Conservation (phyloP, 2,329 filamentous ascomycete genomes). For the Talaromyces sp. region DNA sequence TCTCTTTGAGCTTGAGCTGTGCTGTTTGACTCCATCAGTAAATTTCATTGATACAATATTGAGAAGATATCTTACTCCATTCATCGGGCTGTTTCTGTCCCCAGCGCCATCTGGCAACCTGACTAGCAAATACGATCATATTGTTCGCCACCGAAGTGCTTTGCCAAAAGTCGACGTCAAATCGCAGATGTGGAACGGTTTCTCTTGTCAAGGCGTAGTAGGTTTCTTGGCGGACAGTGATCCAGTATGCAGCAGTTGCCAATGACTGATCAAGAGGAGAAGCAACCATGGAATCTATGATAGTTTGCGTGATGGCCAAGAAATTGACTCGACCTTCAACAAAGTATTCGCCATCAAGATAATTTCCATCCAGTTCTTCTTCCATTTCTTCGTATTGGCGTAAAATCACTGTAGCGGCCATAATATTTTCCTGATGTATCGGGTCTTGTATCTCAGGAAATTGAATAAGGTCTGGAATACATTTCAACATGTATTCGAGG, state of each 20-base stretch:
- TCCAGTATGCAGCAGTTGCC: constrained; percentile 28
- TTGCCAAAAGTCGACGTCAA: constrained; percentile 12
- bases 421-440: constrained; percentile 26
- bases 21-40: constrained; percentile 3
- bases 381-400: constrained; percentile 32
- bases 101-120: constrained; percentile 27
- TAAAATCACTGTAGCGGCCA: constrained; percentile 29
- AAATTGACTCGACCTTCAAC: constrained; percentile 20
- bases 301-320: constrained; percentile 26
- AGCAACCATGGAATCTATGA: constrained; percentile 25
- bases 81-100: constrained; percentile 11
- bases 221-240: constrained; percentile 28
- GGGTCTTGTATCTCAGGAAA: constrained; percentile 21
- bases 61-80: constrained; percentile 14
- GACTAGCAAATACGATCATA: constrained; percentile 22
- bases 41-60: background rate
- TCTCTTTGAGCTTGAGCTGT: constrained; percentile 8
- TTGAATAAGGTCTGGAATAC: constrained; percentile 22
- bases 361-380: constrained; percentile 30
- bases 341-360: constrained; percentile 19
- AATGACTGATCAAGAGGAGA: constrained; percentile 19
- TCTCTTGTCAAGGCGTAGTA: constrained; percentile 27
- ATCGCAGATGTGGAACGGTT: constrained; percentile 14
- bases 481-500: constrained; percentile 26
- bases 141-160: constrained; percentile 16